phyloP scores from a whole-genome alignment of 129 eudicot species.

The Smallanthus sonchifolius region DNA sequence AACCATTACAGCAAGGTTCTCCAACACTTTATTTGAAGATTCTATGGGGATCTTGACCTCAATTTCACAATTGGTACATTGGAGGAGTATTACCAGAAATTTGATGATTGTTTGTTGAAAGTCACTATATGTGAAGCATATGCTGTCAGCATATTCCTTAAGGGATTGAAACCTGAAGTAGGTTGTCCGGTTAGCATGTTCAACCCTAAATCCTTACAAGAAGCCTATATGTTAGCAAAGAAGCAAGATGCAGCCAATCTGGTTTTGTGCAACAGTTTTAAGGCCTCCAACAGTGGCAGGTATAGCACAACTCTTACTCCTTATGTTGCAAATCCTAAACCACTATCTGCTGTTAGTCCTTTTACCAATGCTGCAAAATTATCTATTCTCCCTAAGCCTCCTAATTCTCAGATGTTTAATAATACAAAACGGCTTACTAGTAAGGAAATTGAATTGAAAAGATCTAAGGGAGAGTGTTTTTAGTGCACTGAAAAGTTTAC shows the following conservation, averaged over 20 bases:
- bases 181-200: neutral
- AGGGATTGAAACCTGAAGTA: neutral
- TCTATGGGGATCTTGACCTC: neutral
- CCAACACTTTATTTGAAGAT: neutral
- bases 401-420: too few species aligned
- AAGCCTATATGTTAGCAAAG: neutral
- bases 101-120: neutral
- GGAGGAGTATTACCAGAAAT: neutral
- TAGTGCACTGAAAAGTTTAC: too few species aligned
- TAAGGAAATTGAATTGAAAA: too few species aligned
- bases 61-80: neutral
- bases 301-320: neutral
- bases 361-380: too few species aligned
- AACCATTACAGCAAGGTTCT: neutral
- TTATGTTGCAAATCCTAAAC: neutral
- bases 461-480: too few species aligned
- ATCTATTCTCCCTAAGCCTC: too few species aligned
- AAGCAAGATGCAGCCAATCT: neutral
- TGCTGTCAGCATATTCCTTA: neutral
- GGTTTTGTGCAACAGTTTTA: too few species aligned
- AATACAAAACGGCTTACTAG: too few species aligned
- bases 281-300: neutral
- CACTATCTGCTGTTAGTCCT: too few species aligned
- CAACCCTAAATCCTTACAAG: neutral
- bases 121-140: neutral